Conservation (phyloP, 148 eudicot genomes). For the Chenopodium suecicum region DNA sequence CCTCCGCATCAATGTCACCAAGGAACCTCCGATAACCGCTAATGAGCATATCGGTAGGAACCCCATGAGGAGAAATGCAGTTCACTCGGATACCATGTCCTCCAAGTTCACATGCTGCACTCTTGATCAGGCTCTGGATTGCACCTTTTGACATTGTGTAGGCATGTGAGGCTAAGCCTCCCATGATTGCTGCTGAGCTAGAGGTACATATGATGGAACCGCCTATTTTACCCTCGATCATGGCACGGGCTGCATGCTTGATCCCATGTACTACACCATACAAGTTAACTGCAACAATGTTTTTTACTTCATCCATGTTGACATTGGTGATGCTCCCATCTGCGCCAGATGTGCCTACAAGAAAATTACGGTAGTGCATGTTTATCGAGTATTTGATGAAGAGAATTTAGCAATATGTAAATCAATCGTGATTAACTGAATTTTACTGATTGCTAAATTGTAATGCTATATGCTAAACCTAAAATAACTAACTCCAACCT, state of each 20-base stretch:
- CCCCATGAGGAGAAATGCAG: slow-evolving; percentile 81
- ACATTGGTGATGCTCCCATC: slow-evolving; percentile 62
- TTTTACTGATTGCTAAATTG: too few species aligned
- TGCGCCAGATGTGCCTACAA: slow-evolving; percentile 49
- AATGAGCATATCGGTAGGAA: slow-evolving; percentile 73
- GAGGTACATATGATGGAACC: slow-evolving; percentile 76
- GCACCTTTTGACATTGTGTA: slow-evolving; percentile 81
- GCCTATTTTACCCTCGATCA: slow-evolving; percentile 42
- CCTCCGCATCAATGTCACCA: slow-evolving; percentile 35
- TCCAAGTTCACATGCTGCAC: slow-evolving; percentile 71
- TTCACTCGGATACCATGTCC: slow-evolving; percentile 73
- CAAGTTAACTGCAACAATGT: slow-evolving; percentile 44
- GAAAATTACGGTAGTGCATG: background rate
- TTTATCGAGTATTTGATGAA: background rate
- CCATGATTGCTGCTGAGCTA: slow-evolving; percentile 73
- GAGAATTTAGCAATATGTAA: background rate
- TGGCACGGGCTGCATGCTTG: slow-evolving; percentile 72
- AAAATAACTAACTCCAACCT: too few species aligned
- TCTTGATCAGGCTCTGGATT: slow-evolving; percentile 56
- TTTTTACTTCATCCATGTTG: slow-evolving; percentile 45
- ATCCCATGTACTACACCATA: slow-evolving; percentile 61
- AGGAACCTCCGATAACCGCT: slow-evolving; percentile 36
- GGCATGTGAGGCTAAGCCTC: slow-evolving; percentile 69
- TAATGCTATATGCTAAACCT: too few species aligned
- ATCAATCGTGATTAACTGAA: too few species aligned